phyloP scores from a whole-genome alignment of 192 early-diverging fungal genomes.

The Rhizophagus clarus region DNA sequence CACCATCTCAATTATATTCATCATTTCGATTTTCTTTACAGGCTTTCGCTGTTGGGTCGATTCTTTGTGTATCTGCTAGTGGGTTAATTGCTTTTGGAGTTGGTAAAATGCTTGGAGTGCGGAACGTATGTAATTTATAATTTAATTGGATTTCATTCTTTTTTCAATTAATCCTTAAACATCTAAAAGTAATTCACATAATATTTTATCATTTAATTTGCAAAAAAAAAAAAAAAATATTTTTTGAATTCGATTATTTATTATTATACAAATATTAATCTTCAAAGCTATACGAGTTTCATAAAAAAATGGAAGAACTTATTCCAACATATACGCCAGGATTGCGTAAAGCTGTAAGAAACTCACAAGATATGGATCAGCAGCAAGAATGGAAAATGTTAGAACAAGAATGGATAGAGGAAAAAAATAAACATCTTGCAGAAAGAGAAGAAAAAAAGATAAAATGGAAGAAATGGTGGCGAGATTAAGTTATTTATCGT shows the following conservation, averaged over 20 bases:
- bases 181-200: too few species aligned
- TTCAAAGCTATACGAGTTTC: constrained; percentile 1
- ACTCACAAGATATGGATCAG: neutral
- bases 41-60: constrained; percentile 7
- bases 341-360: constrained; percentile 1
- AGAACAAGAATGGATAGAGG: neutral
- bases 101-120: constrained; percentile 2
- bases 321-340: neutral
- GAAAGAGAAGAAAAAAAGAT: neutral
- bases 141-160: neutral
- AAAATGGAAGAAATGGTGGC: neutral
- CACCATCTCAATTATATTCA: neutral
- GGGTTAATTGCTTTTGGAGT: constrained; percentile 4
- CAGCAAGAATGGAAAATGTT: constrained; percentile 5
- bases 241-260: neutral
- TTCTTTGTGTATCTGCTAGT: constrained; percentile 13
- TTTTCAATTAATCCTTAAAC: too few species aligned
- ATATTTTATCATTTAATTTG: too few species aligned
- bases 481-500: constrained; percentile 46
- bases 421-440: neutral
- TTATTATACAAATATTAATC: neutral
- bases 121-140: neutral
- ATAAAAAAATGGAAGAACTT: constrained; percentile 12
- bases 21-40: neutral
- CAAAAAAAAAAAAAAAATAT: too few species aligned